Evolutionary conservation across 169 alveolate species (phyloP), one percentile per base, ranked within the genome.

Genomic region (Plasmodium knowlesi): DNA sequence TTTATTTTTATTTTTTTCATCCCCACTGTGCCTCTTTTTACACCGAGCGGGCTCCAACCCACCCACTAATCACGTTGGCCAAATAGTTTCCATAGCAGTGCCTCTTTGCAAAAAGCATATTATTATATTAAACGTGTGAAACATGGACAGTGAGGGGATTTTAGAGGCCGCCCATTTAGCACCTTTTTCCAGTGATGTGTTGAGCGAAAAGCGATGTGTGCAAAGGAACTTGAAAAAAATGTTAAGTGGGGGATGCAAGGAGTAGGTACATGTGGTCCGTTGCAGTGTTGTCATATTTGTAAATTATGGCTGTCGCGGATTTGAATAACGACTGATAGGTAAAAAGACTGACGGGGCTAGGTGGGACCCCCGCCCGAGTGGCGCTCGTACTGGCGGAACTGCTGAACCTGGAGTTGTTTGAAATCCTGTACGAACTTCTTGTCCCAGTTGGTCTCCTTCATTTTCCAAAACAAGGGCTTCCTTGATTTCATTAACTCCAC

Each of bases 371-470:
- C 76, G 5, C 19, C 30, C 39, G 37, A 19, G 28, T 72, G 61
- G 25, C 61, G 61, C 78, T 73, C 93, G 53, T 90, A 81, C 28
- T 90, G 84, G 37, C 34, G 72, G 39, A 53, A 91, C 57, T 91
- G 82, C 83, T 91, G 78, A 1, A 91, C 57, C 76, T 91, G 95
- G 54, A 53, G 28, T 43, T 30, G 46, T 41, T 82, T 80, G 53
- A 91, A 91, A 10, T 91, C 34, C 28, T 82, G 80, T 14, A 91
- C 92, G 57, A 91, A 91, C 12, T 81, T 67, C 53, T 67, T 37
- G 34, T 91, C 92, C 95, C 95, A 91, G 82, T 91, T 80, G 22
- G 92, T 71, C 57, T 91, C 95, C 50, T 91, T 91, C 95, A 91
- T 91, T 25, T 91, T 91, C 95, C 95, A 91, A 22, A 91, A 91